Conservation (phyloP, 345 rosid species). For the Boechera divaricarpa region DNA sequence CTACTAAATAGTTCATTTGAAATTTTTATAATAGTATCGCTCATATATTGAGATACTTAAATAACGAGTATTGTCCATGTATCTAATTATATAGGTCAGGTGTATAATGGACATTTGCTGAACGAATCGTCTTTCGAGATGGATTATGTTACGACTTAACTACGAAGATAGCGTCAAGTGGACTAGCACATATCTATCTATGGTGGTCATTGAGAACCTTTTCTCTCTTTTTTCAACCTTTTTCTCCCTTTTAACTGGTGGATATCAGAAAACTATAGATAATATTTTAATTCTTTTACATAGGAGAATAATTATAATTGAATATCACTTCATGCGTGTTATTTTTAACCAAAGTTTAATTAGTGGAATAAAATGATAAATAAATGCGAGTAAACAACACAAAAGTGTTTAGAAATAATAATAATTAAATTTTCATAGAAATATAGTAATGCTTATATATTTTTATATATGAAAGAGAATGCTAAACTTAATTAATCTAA, state of each 20-base stretch:
- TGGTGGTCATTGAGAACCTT: conserved; percentile 5
- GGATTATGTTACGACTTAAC: conserved; percentile 11
- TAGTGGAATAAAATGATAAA: background rate
- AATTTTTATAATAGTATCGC: background rate
- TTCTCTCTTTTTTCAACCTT: background rate
- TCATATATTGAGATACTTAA: background rate
- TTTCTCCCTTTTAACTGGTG: conserved; percentile 1
- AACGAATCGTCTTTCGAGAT: conserved; percentile 12
- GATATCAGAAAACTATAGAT: conserved; percentile 7
- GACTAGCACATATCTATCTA: background rate
- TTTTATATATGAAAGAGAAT: no score
- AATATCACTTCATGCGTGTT: background rate
- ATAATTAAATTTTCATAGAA: no score
- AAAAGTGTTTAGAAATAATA: no score
- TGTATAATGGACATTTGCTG: background rate
- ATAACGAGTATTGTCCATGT: conserved; percentile 1
- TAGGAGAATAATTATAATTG: background rate
- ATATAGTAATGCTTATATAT: no score
- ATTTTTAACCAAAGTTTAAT: background rate
- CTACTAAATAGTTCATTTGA: background rate
- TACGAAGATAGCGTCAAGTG: conserved; percentile 11
- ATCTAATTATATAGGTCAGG: background rate
- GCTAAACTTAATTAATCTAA: no score
- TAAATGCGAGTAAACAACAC: no score
- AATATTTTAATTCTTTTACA: background rate